Percentiles rank a stretch among this genome's conserved stretches.
Evolutionary conservation across 2,329 filamentous ascomycete genomes (phyloP).

Genomic region (Fusarium haematococcum): DNA sequence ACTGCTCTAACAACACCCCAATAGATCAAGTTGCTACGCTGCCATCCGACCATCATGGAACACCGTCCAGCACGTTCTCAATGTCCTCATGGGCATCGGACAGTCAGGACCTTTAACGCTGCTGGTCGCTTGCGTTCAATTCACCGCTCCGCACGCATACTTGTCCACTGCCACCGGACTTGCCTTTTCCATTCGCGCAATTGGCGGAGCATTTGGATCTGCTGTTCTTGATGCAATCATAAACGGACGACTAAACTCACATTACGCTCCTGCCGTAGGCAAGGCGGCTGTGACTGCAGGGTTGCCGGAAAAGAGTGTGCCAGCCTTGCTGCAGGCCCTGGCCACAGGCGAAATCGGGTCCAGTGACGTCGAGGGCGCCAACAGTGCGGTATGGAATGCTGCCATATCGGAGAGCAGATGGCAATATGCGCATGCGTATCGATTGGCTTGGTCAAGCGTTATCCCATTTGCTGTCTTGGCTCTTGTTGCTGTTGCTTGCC

Average conservation of each 20-base stretch:
- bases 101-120: slow-evolving; percentile 7
- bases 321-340: slow-evolving; percentile 9
- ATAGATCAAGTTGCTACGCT: slow-evolving; percentile 9
- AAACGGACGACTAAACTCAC: slow-evolving; percentile 3
- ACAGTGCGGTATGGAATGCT: slow-evolving; percentile 3
- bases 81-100: slow-evolving; percentile 10
- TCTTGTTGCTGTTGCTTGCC: slow-evolving; percentile 6
- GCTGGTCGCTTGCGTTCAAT: slow-evolving; percentile 11
- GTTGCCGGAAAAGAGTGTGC: slow-evolving; percentile 10
- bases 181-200: slow-evolving; percentile 7
- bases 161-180: slow-evolving; percentile 6
- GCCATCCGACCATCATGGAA: slow-evolving; percentile 14
- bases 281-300: slow-evolving; percentile 1
- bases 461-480: slow-evolving; percentile 10
- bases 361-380: not conserved
- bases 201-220: slow-evolving; percentile 11
- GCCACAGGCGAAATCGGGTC: slow-evolving; percentile 5
- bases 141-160: slow-evolving; percentile 7
- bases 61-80: slow-evolving; percentile 2
- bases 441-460: slow-evolving; percentile 9
- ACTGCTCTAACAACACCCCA: not conserved
- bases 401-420: slow-evolving; percentile 11
- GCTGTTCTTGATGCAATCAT: slow-evolving; percentile 13
- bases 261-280: slow-evolving; percentile 9
- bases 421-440: slow-evolving; percentile 14